A percentile compares a stretch with the other conserved stretches of the same genome.
Evolutionary conservation across 768 basidiomycete species (phyloP).

Genomic region (Leucocoprinus sp.): DNA sequence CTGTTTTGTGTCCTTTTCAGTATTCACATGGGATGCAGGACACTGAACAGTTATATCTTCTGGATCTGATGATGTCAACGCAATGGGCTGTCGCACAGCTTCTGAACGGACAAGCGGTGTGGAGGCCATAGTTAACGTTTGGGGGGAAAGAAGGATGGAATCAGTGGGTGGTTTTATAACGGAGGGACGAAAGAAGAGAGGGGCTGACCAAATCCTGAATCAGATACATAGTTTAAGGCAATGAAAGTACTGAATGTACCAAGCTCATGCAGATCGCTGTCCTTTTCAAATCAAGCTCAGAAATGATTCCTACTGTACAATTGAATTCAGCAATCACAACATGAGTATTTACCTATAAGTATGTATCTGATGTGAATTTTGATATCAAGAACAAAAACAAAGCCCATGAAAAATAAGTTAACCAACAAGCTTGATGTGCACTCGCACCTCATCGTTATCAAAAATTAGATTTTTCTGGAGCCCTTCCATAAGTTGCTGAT

Average conservation of each 20-base stretch:
- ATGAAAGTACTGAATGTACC: neutral
- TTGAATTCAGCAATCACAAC: too few relatives aligned
- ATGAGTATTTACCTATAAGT: too few relatives aligned
- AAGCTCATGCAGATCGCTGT: too few relatives aligned
- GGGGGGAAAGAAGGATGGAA: neutral
- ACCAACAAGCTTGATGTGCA: too few relatives aligned
- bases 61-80: neutral
- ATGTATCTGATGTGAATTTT: too few relatives aligned
- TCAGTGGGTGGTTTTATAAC: slow-evolving; percentile 1
- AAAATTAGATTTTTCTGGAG: too few relatives aligned
- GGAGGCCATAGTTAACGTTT: slow-evolving; percentile 1
- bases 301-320: too few relatives aligned
- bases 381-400: too few relatives aligned
- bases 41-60: slow-evolving; percentile 11
- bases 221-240: slow-evolving; percentile 8
- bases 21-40: slow-evolving; percentile 18
- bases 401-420: too few relatives aligned
- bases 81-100: slow-evolving; percentile 23
- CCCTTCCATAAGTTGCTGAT: too few relatives aligned
- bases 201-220: neutral
- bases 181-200: neutral
- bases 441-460: too few relatives aligned
- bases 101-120: slow-evolving; percentile 19
- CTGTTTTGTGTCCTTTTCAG: slow-evolving; percentile 13
- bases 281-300: too few relatives aligned